Evolutionary conservation across 495 filamentous ascomycete genomes (phyloP), one percentile per base, ranked within the genome.

Genomic region (Aspergillus panamensis): DNA sequence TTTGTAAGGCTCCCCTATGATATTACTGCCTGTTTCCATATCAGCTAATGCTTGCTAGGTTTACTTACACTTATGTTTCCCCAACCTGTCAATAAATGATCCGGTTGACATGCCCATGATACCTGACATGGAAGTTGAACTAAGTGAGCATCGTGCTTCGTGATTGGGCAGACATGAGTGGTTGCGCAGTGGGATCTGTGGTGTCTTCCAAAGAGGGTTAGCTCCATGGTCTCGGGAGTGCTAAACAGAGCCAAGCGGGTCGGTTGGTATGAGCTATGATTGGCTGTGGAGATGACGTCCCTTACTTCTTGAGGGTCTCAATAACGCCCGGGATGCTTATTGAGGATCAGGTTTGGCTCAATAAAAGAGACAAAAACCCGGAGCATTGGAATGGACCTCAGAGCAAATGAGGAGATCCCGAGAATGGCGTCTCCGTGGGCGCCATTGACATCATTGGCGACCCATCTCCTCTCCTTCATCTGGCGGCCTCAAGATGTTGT

Each of bases 281-380:
- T 54, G 40, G 40, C 20, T 32, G n/a, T 16, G 8, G 7, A 0
- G 4, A 21, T 29, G 19, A 32, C 40, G 6, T 14, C 45, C 54
- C 47, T 57, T 57, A 13, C 54, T 56, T 56, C 32, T 48, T 49
- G 35, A 8, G 44, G 45, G 54, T 32, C 20, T 44, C 55, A 32
- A 57, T 57, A 57, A 44, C 53, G 25, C 2, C 42, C 31, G 25
- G 21, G 16, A 19, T 9, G 8, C 17, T 50, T 43, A 37, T 21
- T 45, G 29, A 33, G 19, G 21, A 51, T 57, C 40, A 42, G 25
- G 7, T 25, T 25, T 39, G 35, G 10, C 35, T 39, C 35, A 39
- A 10, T 39, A 12, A 39, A 1, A 39, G 17, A 40, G 25, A 55
- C 25, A 21, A 47, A 55, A 25, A 16, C 16, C 20, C 33, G 25